Base-by-base conservation (phyloP, 2,329 filamentous ascomycete species). In the Ophiostoma sp. region DNA sequence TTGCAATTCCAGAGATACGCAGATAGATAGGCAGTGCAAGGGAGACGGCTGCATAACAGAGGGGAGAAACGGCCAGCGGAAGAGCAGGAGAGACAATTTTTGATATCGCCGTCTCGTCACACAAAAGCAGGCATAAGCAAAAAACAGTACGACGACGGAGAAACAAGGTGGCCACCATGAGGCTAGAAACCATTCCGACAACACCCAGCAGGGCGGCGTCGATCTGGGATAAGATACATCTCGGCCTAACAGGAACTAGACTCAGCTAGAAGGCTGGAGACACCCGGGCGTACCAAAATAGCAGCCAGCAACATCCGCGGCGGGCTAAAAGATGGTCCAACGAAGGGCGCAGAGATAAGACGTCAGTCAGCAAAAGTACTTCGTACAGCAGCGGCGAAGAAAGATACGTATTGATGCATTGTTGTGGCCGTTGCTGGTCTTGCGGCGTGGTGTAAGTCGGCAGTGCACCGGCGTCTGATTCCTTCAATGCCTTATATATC, bases 281-380 rank as follows among this genome's bases (percentile, higher is more conserved):
- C 27, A 27, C 27, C 27, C 44, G 8, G 44, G 44, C 44, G 27
- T 27, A 27, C 27, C 27, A 27, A 27, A 8, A 45, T 45, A 14
- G 44, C 44, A 8, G 44, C 27, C 42, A 52, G 14, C 49, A 36
- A 40, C 55, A 40, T 40, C 55, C 36, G 55, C 36, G 27, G 55
- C 36, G 55, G 55, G 55, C 27, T 62, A 62, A 62, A 62, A 62
- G 55, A 62, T 36, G 55, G 27, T 7, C 55, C 36, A 40, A 41
- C 55, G 27, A 62, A 40, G 55, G 55, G 55, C 55, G 49, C 49
- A 55, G 49, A 55, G 55, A 62, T 62, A 62, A 62, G 55, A 62
- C 55, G 55, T 40, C 55, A 62, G 55, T 14, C 55, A 40, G n/a
- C 4, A 62, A 36, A 5, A 40, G n/a, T 9, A 36, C 12, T 18